phyloP scores from a whole-genome alignment of 257 asterid species.

The Cinchona pubescens region DNA sequence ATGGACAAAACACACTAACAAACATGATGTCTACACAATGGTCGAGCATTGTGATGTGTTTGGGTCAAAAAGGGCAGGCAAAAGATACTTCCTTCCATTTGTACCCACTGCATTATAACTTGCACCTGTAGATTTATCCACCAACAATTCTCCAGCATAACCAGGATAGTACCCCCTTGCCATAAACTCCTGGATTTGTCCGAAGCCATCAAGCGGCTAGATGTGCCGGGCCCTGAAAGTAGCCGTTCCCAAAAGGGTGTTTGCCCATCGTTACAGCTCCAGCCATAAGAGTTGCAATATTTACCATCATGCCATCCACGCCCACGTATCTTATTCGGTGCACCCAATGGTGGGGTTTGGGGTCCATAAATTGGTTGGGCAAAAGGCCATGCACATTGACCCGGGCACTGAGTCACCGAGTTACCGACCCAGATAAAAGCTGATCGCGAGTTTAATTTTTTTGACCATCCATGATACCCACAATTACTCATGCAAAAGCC shows the following conservation, averaged over 20 bases:
- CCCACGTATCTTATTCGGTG: constrained; percentile 30
- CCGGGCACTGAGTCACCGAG: constrained; percentile 36
- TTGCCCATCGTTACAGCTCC: constrained; percentile 33
- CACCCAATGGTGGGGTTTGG: constrained; percentile 27
- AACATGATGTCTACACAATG: not conserved
- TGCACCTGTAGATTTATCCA: constrained; percentile 20
- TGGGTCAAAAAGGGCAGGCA: constrained; percentile 29
- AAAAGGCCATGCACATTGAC: constrained; percentile 31
- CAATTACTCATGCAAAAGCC: constrained; percentile 34
- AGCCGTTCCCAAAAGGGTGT: constrained; percentile 31
- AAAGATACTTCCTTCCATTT: constrained; percentile 29
- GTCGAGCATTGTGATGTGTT: constrained; percentile 15
- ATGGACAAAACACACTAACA: not conserved
- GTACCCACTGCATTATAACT: constrained; percentile 34
- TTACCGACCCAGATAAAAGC: constrained; percentile 33
- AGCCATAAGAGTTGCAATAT: constrained; percentile 28
- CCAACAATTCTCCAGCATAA: constrained; percentile 20
- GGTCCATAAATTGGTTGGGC: constrained; percentile 24
- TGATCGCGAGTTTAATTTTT: not conserved
- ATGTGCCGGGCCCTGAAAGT: constrained; percentile 30
- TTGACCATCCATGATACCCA: constrained; percentile 23
- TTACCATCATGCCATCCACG: constrained; percentile 30
- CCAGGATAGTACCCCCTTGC: constrained; percentile 27
- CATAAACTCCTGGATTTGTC: constrained; percentile 26
- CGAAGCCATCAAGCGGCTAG: constrained; percentile 25